Conservation (phyloP, 2,329 filamentous ascomycete genomes). For the Sporothrix brunneoviolacea region DNA sequence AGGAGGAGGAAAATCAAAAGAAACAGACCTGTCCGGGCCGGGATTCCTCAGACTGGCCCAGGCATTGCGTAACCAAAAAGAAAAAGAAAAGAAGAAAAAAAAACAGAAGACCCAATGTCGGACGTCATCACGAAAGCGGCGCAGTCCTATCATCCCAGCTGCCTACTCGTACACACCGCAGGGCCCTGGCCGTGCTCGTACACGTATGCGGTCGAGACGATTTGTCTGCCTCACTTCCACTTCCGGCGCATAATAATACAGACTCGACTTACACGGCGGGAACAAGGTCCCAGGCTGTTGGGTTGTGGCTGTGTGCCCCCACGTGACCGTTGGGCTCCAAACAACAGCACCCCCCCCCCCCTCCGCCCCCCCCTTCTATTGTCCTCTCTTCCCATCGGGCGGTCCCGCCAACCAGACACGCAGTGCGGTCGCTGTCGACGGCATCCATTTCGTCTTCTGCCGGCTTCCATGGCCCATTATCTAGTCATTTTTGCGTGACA, state of each 20-base stretch:
- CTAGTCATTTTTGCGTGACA: too few species aligned
- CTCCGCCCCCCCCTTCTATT: neutral
- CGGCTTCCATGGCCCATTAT: too few species aligned
- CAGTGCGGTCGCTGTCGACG: too few species aligned
- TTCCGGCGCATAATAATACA: too few species aligned
- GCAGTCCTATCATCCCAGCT: too few species aligned
- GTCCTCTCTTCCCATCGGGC: neutral
- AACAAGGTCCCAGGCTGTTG: neutral
- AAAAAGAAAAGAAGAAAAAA: neutral
- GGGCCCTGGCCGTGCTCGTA: too few species aligned
- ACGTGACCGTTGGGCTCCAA: slow-evolving; percentile 10
- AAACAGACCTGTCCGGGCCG: neutral
- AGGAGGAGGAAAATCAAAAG: neutral
- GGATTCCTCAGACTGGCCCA: neutral
- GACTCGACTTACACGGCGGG: slow-evolving; percentile 2
- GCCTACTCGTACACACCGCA: neutral
- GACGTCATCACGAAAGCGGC: neutral
- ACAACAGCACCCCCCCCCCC: neutral
- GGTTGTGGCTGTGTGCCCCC: slow-evolving; percentile 7
- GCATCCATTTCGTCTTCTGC: too few species aligned
- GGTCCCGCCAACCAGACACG: neutral
- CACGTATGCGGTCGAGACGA: too few species aligned
- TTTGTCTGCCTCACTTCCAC: too few species aligned
- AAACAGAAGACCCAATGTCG: neutral
- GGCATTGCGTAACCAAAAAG: neutral